phyloP scores from a whole-genome alignment of 2,329 filamentous ascomycete genomes.

The Sporothrix dimorphospora region DNA sequence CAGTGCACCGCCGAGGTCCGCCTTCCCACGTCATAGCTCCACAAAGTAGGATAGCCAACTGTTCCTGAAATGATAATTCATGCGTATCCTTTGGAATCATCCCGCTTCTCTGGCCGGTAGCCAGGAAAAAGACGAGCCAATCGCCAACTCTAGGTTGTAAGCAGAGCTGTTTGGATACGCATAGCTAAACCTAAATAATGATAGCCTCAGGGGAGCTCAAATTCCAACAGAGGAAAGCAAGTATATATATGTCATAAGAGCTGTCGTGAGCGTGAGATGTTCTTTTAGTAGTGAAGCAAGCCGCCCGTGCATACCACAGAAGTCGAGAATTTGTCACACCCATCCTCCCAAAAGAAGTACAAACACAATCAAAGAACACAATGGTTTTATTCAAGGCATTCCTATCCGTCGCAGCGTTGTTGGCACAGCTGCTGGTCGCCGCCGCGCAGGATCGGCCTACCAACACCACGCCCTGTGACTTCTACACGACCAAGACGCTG shows the following conservation, averaged over 20 bases:
- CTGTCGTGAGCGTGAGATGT: conserved; percentile 1
- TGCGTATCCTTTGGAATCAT: conserved; percentile 2
- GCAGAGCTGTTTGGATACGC: conserved; percentile 6
- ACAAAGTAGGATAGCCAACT: background rate
- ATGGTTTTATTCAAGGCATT: conserved; percentile 6
- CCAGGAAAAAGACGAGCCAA: conserved; percentile 1
- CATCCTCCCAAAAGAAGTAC: background rate
- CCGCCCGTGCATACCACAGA: background rate
- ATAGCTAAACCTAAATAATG: conserved; percentile 6
- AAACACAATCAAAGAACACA: background rate
- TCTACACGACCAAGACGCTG: conserved; percentile 27
- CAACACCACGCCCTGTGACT: conserved; percentile 25
- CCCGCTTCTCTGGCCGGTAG: background rate
- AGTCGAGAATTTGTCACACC: background rate
- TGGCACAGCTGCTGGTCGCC: background rate
- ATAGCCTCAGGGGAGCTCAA: background rate
- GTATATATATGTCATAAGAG: conserved; percentile 5
- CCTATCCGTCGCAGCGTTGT: background rate
- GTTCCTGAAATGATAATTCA: conserved; percentile 6
- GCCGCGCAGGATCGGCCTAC: conserved; percentile 25
- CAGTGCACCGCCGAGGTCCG: conserved; percentile 3
- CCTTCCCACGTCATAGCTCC: background rate
- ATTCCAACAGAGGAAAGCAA: conserved; percentile 7
- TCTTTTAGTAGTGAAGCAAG: background rate
- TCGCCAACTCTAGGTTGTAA: background rate